Conservation (phyloP, 345 rosid genomes). For the Eucalyptus lansdowneana region DNA sequence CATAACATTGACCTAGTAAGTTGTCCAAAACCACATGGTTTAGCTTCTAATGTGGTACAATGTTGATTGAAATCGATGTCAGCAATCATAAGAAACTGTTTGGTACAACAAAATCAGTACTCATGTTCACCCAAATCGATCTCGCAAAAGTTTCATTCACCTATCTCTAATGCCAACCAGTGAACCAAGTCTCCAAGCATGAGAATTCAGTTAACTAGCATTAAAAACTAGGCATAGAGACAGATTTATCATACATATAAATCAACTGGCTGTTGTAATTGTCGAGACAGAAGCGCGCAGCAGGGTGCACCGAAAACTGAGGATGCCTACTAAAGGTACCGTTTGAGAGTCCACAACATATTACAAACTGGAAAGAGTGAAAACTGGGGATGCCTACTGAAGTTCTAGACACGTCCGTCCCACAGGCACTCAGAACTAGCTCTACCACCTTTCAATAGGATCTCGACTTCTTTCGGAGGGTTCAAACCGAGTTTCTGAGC, state of each 20-base stretch:
- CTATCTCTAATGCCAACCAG: no score
- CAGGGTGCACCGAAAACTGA: neutral
- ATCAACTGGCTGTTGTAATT: neutral
- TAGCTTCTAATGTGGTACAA: neutral
- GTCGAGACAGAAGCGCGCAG: neutral
- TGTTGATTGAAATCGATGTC: no score
- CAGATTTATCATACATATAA: neutral
- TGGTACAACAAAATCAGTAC: no score
- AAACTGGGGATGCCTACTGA: neutral
- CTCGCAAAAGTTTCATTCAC: no score
- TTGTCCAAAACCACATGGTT: neutral
- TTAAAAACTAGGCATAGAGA: neutral
- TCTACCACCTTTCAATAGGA: slow-evolving; percentile 27
- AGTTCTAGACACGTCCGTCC: slow-evolving; percentile 38
- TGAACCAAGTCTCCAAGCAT: neutral
- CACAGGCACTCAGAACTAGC: slow-evolving; percentile 42
- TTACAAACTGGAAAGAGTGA: neutral
- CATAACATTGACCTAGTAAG: neutral
- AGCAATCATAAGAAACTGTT: no score
- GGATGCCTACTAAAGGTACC: neutral
- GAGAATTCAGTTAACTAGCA: no score
- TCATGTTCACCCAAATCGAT: no score
- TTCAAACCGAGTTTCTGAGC: slow-evolving; percentile 56
- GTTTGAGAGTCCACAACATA: neutral
- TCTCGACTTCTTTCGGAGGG: slow-evolving; percentile 48